phyloP scores from a whole-genome alignment of 1,284 basidiomycete species.

The Psilocybe mexicana region DNA sequence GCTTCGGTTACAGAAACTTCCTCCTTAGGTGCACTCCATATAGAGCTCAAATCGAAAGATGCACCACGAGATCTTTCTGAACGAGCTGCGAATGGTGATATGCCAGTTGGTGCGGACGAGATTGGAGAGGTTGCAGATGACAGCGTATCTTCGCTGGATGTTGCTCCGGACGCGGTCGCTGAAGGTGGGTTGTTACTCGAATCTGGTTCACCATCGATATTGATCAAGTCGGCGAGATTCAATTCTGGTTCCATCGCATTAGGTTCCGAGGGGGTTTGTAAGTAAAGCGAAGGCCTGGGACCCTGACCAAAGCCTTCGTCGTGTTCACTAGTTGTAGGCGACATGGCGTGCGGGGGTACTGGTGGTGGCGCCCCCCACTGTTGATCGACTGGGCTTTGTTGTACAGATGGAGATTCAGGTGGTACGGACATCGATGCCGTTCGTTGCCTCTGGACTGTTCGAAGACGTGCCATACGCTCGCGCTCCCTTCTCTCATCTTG shows the following conservation, averaged over 20 bases:
- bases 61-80: conserved; percentile 42
- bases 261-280: conserved; percentile 45
- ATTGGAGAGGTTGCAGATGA: conserved; percentile 15
- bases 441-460: conserved; percentile 43
- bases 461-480: conserved; percentile 59
- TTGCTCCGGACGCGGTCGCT: conserved; percentile 11
- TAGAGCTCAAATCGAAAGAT: conserved; percentile 69
- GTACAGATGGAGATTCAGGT: conserved; percentile 61
- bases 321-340: conserved; percentile 25
- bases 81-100: conserved; percentile 57
- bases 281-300: conserved; percentile 39
- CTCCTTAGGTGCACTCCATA: conserved; percentile 58
- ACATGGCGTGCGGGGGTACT: conserved; percentile 45
- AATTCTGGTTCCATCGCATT: conserved; percentile 55
- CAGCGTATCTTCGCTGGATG: neutral
- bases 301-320: conserved; percentile 27
- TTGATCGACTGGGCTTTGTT: conserved; percentile 33
- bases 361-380: conserved; percentile 63
- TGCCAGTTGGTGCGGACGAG: conserved; percentile 32
- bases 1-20: conserved; percentile 24
- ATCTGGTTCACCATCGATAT: conserved; percentile 68
- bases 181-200: conserved; percentile 12
- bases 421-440: conserved; percentile 55
- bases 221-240: conserved; percentile 74
- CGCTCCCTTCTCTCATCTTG: conserved; percentile 65